Evolutionary conservation across 116 monocot genomes (phyloP), one percentile per base, ranked within the genome.

Genomic region (Phalaenopsis hybrid): DNA sequence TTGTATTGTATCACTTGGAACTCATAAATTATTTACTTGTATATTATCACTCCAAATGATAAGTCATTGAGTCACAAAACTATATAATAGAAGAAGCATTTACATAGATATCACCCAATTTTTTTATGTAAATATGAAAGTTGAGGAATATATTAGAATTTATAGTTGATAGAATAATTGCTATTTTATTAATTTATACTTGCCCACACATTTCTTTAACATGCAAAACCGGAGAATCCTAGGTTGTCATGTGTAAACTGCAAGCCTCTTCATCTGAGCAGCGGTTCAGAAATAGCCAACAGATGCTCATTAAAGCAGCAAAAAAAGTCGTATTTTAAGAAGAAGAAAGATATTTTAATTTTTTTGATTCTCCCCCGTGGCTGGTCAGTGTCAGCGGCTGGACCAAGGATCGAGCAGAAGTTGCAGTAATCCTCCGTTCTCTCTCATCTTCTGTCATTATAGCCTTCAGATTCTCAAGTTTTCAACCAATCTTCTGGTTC

Each of bases 271-370:
- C 70, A 34, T 34, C 70, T 34, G 3, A 41, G 41, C 15, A 34
- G 65, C 9, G 65, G 9, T 23, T 65, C 21, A 9, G 9, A 20
- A 65, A 65, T 55, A 23, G 25, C n/a, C 65, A 65, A 15, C 23
- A 23, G 23, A 65, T 65, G 65, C 8, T 65, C 65, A 65, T 65
- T 65, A 65, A 65, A 65, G 65, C 65, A 65, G n/a, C 55, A 2
- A 23, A 20, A 65, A 25, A 23, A 65, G 25, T 55, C 13, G 23
- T 65, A 65, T 65, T 65, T 65, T 65, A 65, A 25, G 65, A 65
- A 8, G 16, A 34, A 70, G 34, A 72, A 72, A 37, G 72, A 72
- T 72, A 72, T 72, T 72, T 72, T 41, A 72, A 72, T 72, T 72
- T 72, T 34, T 3, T 72, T 70, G 70, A 70, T 70, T 70, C 34